Conservation (phyloP, 2,329 filamentous ascomycete genomes). For the Nannizziopsis barbatae region DNA sequence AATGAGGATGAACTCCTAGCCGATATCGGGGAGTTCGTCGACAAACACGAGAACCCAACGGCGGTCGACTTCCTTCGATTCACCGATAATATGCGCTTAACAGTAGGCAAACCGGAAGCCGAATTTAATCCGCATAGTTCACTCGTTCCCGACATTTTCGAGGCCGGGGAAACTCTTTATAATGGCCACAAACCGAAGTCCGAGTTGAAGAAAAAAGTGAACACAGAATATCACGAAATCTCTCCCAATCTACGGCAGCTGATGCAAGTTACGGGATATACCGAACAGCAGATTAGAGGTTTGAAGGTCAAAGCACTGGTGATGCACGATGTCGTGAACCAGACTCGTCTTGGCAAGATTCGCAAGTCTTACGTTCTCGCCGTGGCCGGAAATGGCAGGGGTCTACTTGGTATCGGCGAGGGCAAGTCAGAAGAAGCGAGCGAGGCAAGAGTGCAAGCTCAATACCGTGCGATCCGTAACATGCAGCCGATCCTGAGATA, state of each 20-base stretch:
- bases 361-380: conserved; percentile 61
- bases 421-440: conserved; percentile 69
- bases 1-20: conserved; percentile 50
- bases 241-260: conserved; percentile 34
- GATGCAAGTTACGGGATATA: conserved; percentile 47
- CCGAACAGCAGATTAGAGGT: conserved; percentile 35
- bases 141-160: conserved; percentile 43
- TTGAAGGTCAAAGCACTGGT: conserved; percentile 65
- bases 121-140: conserved; percentile 41
- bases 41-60: conserved; percentile 44
- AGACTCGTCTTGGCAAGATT: conserved; percentile 94
- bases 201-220: conserved; percentile 19
- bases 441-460: conserved; percentile 60
- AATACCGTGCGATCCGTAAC: conserved; percentile 73
- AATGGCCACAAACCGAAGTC: conserved; percentile 13
- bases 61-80: conserved; percentile 34
- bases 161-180: conserved; percentile 29
- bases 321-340: conserved; percentile 65
- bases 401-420: conserved; percentile 76
- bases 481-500: conserved; percentile 88
- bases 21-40: conserved; percentile 40
- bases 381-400: conserved; percentile 77
- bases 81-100: conserved; percentile 39
- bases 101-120: conserved; percentile 40
- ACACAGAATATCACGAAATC: conserved; percentile 19